These are phyloP conservation scores for Pilaira anomala DNA, from an alignment of 192 early-diverging fungal species.

Conservation along the genomic window DNA sequence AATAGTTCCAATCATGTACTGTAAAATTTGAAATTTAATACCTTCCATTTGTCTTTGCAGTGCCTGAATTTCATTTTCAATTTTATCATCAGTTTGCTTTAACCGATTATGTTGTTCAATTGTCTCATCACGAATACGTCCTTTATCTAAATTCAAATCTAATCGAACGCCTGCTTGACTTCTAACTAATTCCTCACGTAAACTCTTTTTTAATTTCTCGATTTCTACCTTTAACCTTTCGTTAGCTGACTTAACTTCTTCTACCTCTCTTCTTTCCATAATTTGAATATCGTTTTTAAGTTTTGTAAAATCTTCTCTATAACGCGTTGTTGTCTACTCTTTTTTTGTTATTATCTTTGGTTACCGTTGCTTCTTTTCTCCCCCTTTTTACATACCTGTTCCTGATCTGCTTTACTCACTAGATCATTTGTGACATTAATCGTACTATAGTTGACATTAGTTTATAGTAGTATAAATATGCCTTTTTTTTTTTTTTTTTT, in stretches of 20 bases:
- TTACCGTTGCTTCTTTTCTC: background rate
- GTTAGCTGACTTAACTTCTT: slow-evolving; percentile 76
- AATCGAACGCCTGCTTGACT: slow-evolving; percentile 83
- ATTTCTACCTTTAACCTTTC: slow-evolving; percentile 76
- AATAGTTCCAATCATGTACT: slow-evolving; percentile 77
- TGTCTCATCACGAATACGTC: slow-evolving; percentile 81
- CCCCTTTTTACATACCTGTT: slow-evolving; percentile 46
- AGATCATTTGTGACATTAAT: slow-evolving; percentile 56
- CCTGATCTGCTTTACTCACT: slow-evolving; percentile 79
- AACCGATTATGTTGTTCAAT: slow-evolving; percentile 77
- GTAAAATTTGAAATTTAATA: slow-evolving; percentile 79
- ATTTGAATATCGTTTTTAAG: slow-evolving; percentile 86
- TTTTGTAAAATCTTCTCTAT: slow-evolving; percentile 83
- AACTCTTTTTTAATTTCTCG: slow-evolving; percentile 75
- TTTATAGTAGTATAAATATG: background rate
- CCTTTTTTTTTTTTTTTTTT: background rate
- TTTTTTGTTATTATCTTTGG: background rate
- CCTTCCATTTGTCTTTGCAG: slow-evolving; percentile 85
- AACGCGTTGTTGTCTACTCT: slow-evolving; percentile 69
- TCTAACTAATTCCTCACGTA: slow-evolving; percentile 77
- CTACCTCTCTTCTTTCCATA: slow-evolving; percentile 85
- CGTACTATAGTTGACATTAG: slow-evolving; percentile 40
- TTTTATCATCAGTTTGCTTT: slow-evolving; percentile 78
- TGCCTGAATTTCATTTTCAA: slow-evolving; percentile 82
- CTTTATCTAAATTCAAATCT: slow-evolving; percentile 89